These are phyloP conservation scores for Claviceps africana DNA, from an alignment of 2,329 filamentous ascomycete genomes.

Conservation along the genomic window DNA sequence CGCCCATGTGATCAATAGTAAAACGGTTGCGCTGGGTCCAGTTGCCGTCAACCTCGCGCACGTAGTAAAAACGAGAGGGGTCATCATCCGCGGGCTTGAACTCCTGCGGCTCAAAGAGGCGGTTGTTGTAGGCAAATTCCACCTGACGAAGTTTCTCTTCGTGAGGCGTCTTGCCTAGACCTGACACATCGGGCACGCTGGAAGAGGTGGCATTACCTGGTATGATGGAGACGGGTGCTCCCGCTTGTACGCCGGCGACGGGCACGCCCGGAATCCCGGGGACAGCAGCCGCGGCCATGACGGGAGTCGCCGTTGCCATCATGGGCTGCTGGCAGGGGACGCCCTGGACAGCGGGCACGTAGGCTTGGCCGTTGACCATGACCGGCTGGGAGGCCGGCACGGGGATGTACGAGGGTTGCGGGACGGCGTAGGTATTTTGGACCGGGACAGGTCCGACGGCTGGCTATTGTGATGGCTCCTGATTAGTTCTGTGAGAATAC, in stretches of 20 bases:
- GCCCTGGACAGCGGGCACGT: constrained; percentile 11
- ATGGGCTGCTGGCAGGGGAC: constrained; percentile 11
- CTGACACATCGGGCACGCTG: constrained; percentile 32
- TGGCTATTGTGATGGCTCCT: constrained; percentile 16
- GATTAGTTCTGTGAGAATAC: constrained; percentile 1
- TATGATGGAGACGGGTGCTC: constrained; percentile 18
- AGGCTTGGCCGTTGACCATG: constrained; percentile 18
- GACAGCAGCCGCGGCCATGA: constrained; percentile 12
- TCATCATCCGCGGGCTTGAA: constrained; percentile 49
- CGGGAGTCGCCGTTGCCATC: constrained; percentile 1
- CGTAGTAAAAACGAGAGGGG: constrained; percentile 45
- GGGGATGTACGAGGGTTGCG: constrained; percentile 13
- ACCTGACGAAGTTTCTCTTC: constrained; percentile 34
- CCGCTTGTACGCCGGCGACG: constrained; percentile 11
- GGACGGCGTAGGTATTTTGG: constrained; percentile 19
- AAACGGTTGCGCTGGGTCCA: constrained; percentile 46
- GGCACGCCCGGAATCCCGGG: constrained; percentile 11
- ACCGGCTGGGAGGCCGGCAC: constrained; percentile 16
- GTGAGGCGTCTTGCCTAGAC: constrained; percentile 35
- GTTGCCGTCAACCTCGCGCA: constrained; percentile 45
- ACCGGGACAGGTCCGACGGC: constrained; percentile 14
- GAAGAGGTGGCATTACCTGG: constrained; percentile 22
- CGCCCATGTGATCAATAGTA: constrained; percentile 44
- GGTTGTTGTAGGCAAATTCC: constrained; percentile 34
- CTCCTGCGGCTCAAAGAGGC: constrained; percentile 43